Evolutionary conservation across 2,329 filamentous ascomycete species (phyloP), one percentile per base, ranked within the genome.

Genomic region (Xylariaceae sp.): DNA sequence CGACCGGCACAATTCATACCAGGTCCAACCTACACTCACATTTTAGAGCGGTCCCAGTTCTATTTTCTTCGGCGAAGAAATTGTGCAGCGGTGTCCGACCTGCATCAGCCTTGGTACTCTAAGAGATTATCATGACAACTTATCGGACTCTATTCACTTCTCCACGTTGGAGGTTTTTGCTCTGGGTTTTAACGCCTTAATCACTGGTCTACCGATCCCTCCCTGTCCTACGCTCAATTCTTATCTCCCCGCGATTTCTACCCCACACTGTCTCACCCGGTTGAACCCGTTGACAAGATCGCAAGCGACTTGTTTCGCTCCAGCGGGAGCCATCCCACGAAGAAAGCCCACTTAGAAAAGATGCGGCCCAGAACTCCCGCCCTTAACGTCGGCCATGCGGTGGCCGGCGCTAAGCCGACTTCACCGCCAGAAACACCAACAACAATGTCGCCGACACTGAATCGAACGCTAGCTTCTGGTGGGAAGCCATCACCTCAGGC

Each of bases 51-150:
- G 33, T 40, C 50, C 40, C 36, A 42, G 40, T 50, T 49, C 41
- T 30, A 43, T 52, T 48, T 56, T 50, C 53, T 55, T 52, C 59
- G 57, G 57, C 57, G 63, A 64, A 65, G 66, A 63, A 64, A 57
- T 58, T 61, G 63, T 60, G 57, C 57, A 64, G 66, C 64, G 61
- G 61, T 58, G 46, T 62, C 62, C 59, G 64, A 60, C 64, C 64
- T 56, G 59, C 53, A 65, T 53, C 58, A 55, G 56, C 55, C 55
- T 60, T 32, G 50, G 53, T 42, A 41, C 53, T 57, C 33, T 63
- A 64, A 63, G 61, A 69, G 61, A 72, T 63, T 77, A 78, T 76
- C 73, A 78, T 77, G 75, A 75, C 71, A 69, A 72, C 70, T 70
- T 73, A 73, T 69, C 72, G 67, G 67, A 71, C 65, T 59, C 66